phyloP scores from a whole-genome alignment of 2,329 filamentous ascomycete species.

The Aureobasidium sp. region DNA sequence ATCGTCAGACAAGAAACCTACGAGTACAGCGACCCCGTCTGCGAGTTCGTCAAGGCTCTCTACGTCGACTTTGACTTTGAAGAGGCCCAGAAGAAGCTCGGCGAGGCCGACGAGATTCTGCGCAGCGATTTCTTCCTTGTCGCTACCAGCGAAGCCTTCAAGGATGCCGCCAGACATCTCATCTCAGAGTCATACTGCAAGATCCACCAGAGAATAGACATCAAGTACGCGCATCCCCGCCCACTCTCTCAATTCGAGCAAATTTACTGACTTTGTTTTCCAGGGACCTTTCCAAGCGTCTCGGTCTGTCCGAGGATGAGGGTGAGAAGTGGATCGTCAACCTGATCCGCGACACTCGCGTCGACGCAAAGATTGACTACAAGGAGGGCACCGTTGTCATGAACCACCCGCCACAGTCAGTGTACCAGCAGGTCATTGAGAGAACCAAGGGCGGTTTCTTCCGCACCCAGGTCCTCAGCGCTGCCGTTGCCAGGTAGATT shows the following conservation, averaged over 20 bases:
- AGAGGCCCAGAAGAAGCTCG: constrained; percentile 83
- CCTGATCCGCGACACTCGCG: constrained; percentile 90
- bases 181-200: constrained; percentile 99
- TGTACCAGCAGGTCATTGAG: constrained; percentile 99
- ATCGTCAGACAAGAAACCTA: constrained; percentile 96
- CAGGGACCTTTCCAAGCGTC: constrained; percentile 78
- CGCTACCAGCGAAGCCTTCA: constrained; percentile 74
- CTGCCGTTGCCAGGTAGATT: constrained; percentile 40
- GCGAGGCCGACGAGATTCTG: constrained; percentile 81
- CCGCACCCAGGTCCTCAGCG: constrained; percentile 84
- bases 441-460: constrained; percentile 98
- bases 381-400: constrained; percentile 97
- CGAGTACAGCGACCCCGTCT: constrained; percentile 93
- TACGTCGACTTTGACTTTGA: constrained; percentile 97
- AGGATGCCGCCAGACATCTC: constrained; percentile 87
- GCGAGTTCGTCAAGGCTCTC: constrained; percentile 90
- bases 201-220: constrained; percentile 97
- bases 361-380: constrained; percentile 99
- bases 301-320: constrained; percentile 86
- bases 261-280: constrained; percentile 4
- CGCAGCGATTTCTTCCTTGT: constrained; percentile 93
- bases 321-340: constrained; percentile 99
- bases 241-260: too few species aligned
- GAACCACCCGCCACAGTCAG: constrained; percentile 97
- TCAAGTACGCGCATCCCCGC: constrained; percentile 51